Evolutionary conservation across 225 moss, liverwort and hornwort species (phyloP).

Genomic region (Polytrichum formosum): DNA sequence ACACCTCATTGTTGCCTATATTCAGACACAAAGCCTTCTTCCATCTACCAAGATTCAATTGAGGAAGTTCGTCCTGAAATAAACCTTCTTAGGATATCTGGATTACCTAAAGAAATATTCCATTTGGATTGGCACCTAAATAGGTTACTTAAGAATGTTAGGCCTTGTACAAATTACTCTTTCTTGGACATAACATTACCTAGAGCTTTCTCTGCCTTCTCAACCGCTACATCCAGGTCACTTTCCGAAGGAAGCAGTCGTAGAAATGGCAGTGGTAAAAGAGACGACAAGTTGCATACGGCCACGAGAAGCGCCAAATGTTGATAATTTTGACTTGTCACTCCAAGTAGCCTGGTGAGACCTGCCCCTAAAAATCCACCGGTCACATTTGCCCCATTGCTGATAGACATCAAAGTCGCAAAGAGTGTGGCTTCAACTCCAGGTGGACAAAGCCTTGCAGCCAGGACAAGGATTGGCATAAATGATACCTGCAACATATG

Average conservation of each 20-base stretch:
- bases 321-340: conserved; percentile 49
- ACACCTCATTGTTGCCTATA: neutral
- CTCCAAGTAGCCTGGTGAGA: conserved; percentile 51
- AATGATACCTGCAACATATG: conserved; percentile 51
- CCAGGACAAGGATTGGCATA: conserved; percentile 64
- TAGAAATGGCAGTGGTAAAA: conserved; percentile 60
- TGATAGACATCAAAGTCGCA: conserved; percentile 67
- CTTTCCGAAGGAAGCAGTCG: conserved; percentile 53
- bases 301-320: conserved; percentile 46
- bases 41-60: neutral
- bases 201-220: conserved; percentile 64
- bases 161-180: conserved; percentile 23
- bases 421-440: conserved; percentile 65
- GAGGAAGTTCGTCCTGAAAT: too few species aligned
- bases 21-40: neutral
- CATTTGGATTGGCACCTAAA: too few species aligned
- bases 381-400: conserved; percentile 49
- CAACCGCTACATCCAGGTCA: conserved; percentile 60
- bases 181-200: conserved; percentile 40
- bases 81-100: neutral
- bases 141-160: too few species aligned
- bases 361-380: conserved; percentile 55
- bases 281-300: conserved; percentile 56
- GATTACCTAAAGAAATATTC: too few species aligned
- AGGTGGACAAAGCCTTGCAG: conserved; percentile 61